Evolutionary conservation across 768 basidiomycete species (phyloP).

Genomic region (Lepiota subincarnata): DNA sequence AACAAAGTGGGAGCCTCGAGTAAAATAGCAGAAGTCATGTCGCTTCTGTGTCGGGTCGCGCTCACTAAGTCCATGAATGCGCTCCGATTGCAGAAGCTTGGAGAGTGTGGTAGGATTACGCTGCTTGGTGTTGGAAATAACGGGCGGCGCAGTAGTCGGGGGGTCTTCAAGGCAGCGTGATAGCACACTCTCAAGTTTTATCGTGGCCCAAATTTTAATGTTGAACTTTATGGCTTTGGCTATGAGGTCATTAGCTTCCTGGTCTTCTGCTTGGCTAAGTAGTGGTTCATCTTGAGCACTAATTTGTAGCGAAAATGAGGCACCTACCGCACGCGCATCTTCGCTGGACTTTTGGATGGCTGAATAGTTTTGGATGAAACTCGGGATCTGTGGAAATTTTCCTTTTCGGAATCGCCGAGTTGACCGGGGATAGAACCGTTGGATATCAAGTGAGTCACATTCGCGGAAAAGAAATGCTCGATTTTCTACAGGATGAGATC

Average conservation of each 20-base stretch:
- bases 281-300: slow-evolving; percentile 4
- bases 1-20: slow-evolving; percentile 69
- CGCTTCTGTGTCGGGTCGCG: slow-evolving; percentile 88
- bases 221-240: slow-evolving; percentile 64
- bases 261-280: slow-evolving; percentile 24
- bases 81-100: slow-evolving; percentile 74
- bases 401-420: slow-evolving; percentile 50
- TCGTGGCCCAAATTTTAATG: slow-evolving; percentile 84
- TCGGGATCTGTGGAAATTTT: slow-evolving; percentile 42
- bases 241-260: slow-evolving; percentile 43
- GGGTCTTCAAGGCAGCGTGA: slow-evolving; percentile 54
- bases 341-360: slow-evolving; percentile 61
- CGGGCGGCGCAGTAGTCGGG: slow-evolving; percentile 19
- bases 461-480: slow-evolving; percentile 84
- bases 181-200: slow-evolving; percentile 69
- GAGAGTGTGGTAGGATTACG: slow-evolving; percentile 39
- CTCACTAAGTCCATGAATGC: slow-evolving; percentile 82
- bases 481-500: slow-evolving; percentile 48
- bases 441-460: slow-evolving; percentile 86
- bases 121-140: slow-evolving; percentile 26
- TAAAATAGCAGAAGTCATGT: slow-evolving; percentile 86
- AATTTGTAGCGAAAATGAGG: not conserved
- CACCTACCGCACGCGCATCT: slow-evolving; percentile 54
- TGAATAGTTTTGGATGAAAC: slow-evolving; percentile 18
- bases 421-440: slow-evolving; percentile 38